phyloP scores from a whole-genome alignment of 2,329 filamentous ascomycete species.

The Microcyclospora tardicrescens region DNA sequence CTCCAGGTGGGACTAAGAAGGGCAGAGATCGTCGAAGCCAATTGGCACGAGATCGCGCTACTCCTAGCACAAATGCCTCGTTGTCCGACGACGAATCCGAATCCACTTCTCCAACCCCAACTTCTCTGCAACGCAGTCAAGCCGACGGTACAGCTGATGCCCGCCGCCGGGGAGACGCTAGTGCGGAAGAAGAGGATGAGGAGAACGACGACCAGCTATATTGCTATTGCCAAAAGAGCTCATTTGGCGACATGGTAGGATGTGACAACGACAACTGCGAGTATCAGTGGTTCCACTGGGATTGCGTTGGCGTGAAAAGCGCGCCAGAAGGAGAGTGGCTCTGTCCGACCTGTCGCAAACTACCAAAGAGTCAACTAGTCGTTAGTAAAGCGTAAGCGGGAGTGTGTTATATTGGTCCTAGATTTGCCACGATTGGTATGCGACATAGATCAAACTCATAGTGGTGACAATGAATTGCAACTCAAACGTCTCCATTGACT shows the following conservation, averaged over 20 bases:
- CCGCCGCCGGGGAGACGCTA: neutral
- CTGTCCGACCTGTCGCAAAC: slow-evolving; percentile 28
- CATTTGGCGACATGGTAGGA: slow-evolving; percentile 78
- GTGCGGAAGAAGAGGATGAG: slow-evolving; percentile 17
- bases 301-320: slow-evolving; percentile 37
- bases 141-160: slow-evolving; percentile 15
- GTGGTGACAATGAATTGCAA: too few species aligned
- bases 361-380: slow-evolving; percentile 16
- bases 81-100: slow-evolving; percentile 13
- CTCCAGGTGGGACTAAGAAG: slow-evolving; percentile 7
- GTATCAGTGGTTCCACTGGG: slow-evolving; percentile 83
- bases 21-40: slow-evolving; percentile 23
- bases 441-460: too few species aligned
- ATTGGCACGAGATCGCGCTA: slow-evolving; percentile 21
- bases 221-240: slow-evolving; percentile 70
- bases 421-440: too few species aligned
- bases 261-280: slow-evolving; percentile 74
- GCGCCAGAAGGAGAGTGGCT: slow-evolving; percentile 41
- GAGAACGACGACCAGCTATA: slow-evolving; percentile 50
- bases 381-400: neutral
- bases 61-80: slow-evolving; percentile 20
- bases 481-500: too few species aligned
- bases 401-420: too few species aligned
- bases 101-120: slow-evolving; percentile 20
- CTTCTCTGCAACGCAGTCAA: slow-evolving; percentile 15